Base-by-base conservation (phyloP, 2,329 filamentous ascomycete species). In the Fusarium irregulare region DNA sequence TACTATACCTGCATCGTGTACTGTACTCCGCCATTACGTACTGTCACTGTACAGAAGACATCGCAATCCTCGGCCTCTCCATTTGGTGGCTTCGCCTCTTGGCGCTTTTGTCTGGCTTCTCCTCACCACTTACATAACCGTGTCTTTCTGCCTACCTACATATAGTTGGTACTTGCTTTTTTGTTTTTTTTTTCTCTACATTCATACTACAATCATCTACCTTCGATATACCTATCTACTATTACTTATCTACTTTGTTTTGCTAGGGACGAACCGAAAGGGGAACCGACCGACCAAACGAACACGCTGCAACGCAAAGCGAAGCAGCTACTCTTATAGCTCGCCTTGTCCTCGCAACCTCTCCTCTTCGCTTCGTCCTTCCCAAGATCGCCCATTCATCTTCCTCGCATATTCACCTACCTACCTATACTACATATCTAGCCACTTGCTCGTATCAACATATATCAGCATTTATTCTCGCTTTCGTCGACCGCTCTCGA, bases 71-170 rank as follows among this genome's bases (percentile, higher is more conserved):
- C 63, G 58, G 63, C 50, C 63, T 71, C 67, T 56, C 67, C 67
- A 62, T 60, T 56, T 50, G 63, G 67, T 70, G 58, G 67, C 67
- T 68, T 71, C 57, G 63, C 57, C 45, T 64, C 54, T 58, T 59
- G 42, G 54, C 54, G 47, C 40, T 48, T 37, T 51, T 40, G 18
- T 30, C 27, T 34, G 20, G 28, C 42, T 34, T 44, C 23, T 47
- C n/a, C 21, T 16, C 18, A 23, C 57, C 42, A 41, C 47, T 12
- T 12, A 12, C 44, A 41, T 23, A 32, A 14, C 30, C 18, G 34
- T 21, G n/a, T 49, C 42, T 45, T 62, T 40, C 63, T 25, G 21
- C 40, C n/a, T 40, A n/a, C 30, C 13, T 32, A 8, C 34, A 37
- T 37, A 37, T n/a, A n/a, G 18, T 12, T 37, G 34, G 34, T 11